Percentiles rank a stretch among this genome's conserved stretches.
Conservation (phyloP, 805 yeast genomes). For the Maudiozyma bulderi region DNA sequence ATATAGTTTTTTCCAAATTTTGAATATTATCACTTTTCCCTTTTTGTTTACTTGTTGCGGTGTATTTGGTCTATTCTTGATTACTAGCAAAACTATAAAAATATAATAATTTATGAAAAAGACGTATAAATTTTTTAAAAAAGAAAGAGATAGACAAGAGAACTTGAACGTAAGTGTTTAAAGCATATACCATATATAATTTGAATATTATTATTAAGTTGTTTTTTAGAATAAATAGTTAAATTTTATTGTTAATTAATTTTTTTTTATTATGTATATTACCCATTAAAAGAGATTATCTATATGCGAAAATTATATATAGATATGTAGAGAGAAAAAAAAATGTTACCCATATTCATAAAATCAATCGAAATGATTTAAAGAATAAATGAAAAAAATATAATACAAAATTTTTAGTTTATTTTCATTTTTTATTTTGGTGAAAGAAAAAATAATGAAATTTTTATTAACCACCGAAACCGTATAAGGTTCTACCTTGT, state of each 20-base stretch:
- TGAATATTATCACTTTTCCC: not conserved
- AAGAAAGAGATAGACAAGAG: not conserved
- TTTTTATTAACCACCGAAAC: constrained; percentile 88
- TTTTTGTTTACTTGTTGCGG: not conserved
- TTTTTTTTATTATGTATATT: not conserved
- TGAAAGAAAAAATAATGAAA: not conserved
- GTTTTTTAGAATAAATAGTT: no score
- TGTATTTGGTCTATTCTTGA: not conserved
- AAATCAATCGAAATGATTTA: not conserved
- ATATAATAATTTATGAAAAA: not conserved
- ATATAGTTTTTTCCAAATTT: no score
- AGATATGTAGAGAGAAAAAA: not conserved
- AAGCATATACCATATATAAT: no score
- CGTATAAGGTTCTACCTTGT: constrained; percentile 99
- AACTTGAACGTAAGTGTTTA: no score
- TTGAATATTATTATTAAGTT: no score
- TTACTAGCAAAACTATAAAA: not conserved
- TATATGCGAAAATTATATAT: not conserved
- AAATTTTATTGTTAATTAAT: not conserved
- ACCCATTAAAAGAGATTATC: not conserved
- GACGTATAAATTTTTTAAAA: not conserved
- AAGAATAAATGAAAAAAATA: not conserved
- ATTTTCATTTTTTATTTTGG: not conserved
- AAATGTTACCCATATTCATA: not conserved
- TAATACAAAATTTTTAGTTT: not conserved